phyloP scores from a whole-genome alignment of 441 rosid genomes.

The Rhodomyrtus psidioides region DNA sequence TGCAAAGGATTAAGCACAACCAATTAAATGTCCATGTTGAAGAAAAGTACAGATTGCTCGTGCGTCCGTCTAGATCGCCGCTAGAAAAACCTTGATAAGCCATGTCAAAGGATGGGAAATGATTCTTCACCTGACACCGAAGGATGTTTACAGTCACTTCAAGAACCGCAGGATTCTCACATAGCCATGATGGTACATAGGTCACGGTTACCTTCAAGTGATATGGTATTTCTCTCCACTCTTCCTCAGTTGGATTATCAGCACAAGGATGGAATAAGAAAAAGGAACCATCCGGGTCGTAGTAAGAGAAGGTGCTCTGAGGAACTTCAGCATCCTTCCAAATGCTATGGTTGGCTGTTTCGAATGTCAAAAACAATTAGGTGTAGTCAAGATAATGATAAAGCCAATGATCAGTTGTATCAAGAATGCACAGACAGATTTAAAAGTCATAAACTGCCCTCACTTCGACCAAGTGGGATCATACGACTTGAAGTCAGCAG shows the following conservation, averaged over 20 bases:
- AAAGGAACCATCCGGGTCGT: slow-evolving; percentile 43
- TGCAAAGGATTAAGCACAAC: slow-evolving; percentile 55
- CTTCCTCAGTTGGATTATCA: slow-evolving; percentile 55
- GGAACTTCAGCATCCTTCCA: slow-evolving; percentile 53
- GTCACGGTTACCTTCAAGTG: slow-evolving; percentile 35
- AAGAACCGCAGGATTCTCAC: background rate
- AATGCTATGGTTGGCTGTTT: slow-evolving; percentile 48
- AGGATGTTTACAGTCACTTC: background rate
- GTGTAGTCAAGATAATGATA: background rate
- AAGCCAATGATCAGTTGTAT: background rate
- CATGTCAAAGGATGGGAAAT: slow-evolving; percentile 64
- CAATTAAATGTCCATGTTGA: slow-evolving; percentile 48
- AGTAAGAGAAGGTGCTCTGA: slow-evolving; percentile 30
- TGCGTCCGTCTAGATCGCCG: slow-evolving; percentile 46
- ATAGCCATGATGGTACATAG: background rate
- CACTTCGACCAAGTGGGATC: slow-evolving; percentile 66
- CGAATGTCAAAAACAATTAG: background rate
- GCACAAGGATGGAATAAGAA: slow-evolving; percentile 68
- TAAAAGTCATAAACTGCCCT: background rate
- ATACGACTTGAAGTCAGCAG: too few relatives aligned
- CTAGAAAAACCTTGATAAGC: slow-evolving; percentile 74
- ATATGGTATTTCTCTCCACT: slow-evolving; percentile 58
- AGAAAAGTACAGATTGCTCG: slow-evolving; percentile 42
- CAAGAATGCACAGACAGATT: background rate
- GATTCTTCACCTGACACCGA: slow-evolving; percentile 37